Conservation (phyloP, 2,329 filamentous ascomycete species). For the Beauveria australis region DNA sequence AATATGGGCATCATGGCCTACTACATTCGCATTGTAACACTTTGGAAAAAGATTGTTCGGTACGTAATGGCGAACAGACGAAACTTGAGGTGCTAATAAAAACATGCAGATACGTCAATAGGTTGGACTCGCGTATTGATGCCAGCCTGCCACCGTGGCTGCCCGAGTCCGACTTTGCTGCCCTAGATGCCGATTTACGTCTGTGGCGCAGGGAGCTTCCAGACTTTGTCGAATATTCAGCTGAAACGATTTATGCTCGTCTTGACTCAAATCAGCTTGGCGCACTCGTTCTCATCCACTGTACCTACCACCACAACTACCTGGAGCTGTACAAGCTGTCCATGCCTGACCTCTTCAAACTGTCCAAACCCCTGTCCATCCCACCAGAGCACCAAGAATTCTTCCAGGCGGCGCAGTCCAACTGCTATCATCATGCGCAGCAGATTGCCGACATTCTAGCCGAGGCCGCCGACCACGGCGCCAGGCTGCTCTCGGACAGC, state of each 20-base stretch:
- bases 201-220: conserved; percentile 34
- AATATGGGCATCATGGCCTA: conserved; percentile 38
- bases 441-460: conserved; percentile 30
- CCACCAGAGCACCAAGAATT: conserved; percentile 30
- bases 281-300: conserved; percentile 35
- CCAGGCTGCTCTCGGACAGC: conserved; percentile 33
- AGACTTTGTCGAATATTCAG: conserved; percentile 34
- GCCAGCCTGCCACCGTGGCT: conserved; percentile 33
- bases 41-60: conserved; percentile 33
- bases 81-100: background rate
- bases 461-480: conserved; percentile 32
- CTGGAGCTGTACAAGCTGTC: conserved; percentile 38
- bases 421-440: conserved; percentile 30
- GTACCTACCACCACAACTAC: conserved; percentile 38
- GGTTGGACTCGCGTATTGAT: conserved; percentile 30
- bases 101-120: conserved; percentile 29
- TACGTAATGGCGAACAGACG: conserved; percentile 10
- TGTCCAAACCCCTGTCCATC: conserved; percentile 32
- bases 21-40: conserved; percentile 32
- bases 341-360: conserved; percentile 36
- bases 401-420: conserved; percentile 27
- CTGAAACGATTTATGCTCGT: conserved; percentile 36
- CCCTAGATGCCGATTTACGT: conserved; percentile 30
- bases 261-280: conserved; percentile 38
- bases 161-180: conserved; percentile 33